Evolutionary conservation across 345 rosid genomes (phyloP), one percentile per base, ranked within the genome.

Genomic region (Lumnitzera littorea): DNA sequence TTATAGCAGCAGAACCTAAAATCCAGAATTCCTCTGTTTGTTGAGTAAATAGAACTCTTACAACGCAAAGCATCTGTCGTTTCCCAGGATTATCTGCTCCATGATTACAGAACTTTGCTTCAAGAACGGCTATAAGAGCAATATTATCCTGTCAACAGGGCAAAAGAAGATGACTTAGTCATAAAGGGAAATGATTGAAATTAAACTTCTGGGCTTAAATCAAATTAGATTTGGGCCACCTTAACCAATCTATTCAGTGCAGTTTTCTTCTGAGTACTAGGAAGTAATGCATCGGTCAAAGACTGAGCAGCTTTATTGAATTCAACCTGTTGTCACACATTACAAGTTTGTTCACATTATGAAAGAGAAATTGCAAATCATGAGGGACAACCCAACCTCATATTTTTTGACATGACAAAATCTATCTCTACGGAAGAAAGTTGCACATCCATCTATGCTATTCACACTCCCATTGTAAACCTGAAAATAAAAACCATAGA

Each of bases 261-360:
- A 83, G 74, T 62, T 79, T 84, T 94, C 80, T 86, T 88, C 77
- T 94, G 97, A 24, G 84, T 63, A 70, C 75, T 70, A 70, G 91
- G 97, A 61, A 90, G 83, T 47, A 84, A 74, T 55, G 89, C 97
- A 60, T 90, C 99, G 5, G 97, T 90, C 82, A 94, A 75, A 60
- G 99, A 94, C 71, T 94, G 99, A 24, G 99, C 96, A 75, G 99
- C 99, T 73, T 88, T 94, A 65, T 90, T 94, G 74, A 94, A 94
- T 64, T 94, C 99, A 80, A 94, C 99, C 99, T 94, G 76, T 70
- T 72, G 16, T 49, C 46, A 57, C 11, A 12, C 13, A 55, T 16
- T 1, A 12, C 48, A 2, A 24, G 50, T 36, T 48, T 46, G 23
- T 46, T 25, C 31, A 25, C 24, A 50, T 14, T 46, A 56, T 56